A percentile compares a stretch with the other conserved stretches of the same genome.
phyloP scores from a whole-genome alignment of 1,284 basidiomycete species.

The Heimioporus retisporus region DNA sequence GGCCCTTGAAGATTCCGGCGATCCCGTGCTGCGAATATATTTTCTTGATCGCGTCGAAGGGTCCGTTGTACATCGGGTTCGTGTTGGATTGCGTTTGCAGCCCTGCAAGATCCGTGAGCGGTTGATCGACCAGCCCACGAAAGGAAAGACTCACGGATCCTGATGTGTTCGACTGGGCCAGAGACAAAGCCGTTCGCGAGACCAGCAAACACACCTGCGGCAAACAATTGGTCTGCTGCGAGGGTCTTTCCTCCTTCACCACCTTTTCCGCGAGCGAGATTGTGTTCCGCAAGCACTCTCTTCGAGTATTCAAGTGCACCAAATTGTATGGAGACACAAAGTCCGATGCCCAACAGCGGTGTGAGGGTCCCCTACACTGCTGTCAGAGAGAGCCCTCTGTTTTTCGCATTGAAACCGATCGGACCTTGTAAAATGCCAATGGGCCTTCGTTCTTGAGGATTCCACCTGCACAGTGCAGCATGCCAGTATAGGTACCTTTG shows the following conservation, averaged over 20 bases:
- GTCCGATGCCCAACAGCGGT: constrained; percentile 94
- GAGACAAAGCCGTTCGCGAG: constrained; percentile 94
- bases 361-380: constrained; percentile 87
- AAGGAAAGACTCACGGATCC: constrained; percentile 81
- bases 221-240: constrained; percentile 74
- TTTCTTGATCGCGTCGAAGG: constrained; percentile 87
- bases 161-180: constrained; percentile 97
- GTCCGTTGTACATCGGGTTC: constrained; percentile 83
- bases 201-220: constrained; percentile 87
- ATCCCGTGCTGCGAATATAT: constrained; percentile 84
- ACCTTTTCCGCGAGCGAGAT: constrained; percentile 63
- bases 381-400: constrained; percentile 3
- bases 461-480: constrained; percentile 90
- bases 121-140: constrained; percentile 1
- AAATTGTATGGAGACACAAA: constrained; percentile 98
- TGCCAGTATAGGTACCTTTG: constrained; percentile 89
- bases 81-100: constrained; percentile 89
- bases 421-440: constrained; percentile 95
- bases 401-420: constrained; percentile 18
- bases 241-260: constrained; percentile 70
- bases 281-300: constrained; percentile 79
- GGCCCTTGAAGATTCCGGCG: constrained; percentile 91
- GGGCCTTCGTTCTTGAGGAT: constrained; percentile 95
- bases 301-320: constrained; percentile 93
- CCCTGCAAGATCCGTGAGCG: constrained; percentile 56